These are phyloP conservation scores for Arachis stenosperma DNA, from an alignment of 306 rosid species.

Conservation along the genomic window DNA sequence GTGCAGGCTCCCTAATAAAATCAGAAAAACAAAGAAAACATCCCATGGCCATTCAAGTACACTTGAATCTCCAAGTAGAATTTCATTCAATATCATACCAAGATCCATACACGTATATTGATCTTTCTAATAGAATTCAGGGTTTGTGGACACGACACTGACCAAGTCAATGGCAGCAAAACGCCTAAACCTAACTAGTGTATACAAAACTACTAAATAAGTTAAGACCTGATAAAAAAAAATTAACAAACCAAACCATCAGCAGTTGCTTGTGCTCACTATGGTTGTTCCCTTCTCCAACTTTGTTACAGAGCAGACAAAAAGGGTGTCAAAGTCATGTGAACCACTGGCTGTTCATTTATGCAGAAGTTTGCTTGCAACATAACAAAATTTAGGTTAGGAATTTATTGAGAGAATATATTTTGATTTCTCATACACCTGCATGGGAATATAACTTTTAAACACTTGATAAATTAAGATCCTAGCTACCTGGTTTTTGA, in stretches of 20 bases:
- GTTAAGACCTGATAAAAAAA: slow-evolving; percentile 34
- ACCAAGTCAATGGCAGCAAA: slow-evolving; percentile 47
- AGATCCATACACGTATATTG: slow-evolving; percentile 52
- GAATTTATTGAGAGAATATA: slow-evolving; percentile 12
- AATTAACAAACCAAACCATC: slow-evolving; percentile 43
- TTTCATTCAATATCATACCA: slow-evolving; percentile 41
- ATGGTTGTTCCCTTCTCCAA: slow-evolving; percentile 32
- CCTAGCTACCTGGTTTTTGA: slow-evolving; percentile 67
- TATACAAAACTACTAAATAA: slow-evolving; percentile 45
- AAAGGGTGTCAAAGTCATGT: slow-evolving; percentile 40
- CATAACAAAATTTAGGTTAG: slow-evolving; percentile 29
- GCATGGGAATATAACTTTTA: no score
- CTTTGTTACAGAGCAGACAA: slow-evolving; percentile 38
- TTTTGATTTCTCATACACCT: no score
- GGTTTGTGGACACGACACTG: slow-evolving; percentile 47
- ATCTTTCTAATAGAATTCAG: slow-evolving; percentile 43
- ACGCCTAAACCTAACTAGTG: slow-evolving; percentile 49
- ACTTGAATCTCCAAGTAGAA: slow-evolving; percentile 33
- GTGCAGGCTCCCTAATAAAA: not conserved
- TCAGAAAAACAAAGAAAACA: slow-evolving; percentile 15
- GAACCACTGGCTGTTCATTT: slow-evolving; percentile 37
- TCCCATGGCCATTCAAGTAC: not conserved
- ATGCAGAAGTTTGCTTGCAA: slow-evolving; percentile 52
- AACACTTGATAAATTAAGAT: not conserved
- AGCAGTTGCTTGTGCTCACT: slow-evolving; percentile 46